A percentile compares a stretch with the other conserved stretches of the same genome.
These are phyloP conservation scores for Phoma sp. DNA, from an alignment of 2,329 filamentous ascomycete species.

Conservation along the genomic window DNA sequence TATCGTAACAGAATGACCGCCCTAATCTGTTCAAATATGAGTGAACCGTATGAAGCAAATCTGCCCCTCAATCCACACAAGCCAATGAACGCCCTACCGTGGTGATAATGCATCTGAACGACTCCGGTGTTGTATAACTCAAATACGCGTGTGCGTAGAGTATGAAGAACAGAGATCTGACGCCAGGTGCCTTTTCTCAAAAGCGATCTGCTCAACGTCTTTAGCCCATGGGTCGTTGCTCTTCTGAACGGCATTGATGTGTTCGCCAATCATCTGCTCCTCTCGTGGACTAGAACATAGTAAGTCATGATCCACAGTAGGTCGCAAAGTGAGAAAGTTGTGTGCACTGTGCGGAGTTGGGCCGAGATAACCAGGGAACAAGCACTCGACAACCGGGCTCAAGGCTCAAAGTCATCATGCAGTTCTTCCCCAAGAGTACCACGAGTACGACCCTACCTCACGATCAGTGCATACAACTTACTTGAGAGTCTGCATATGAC, in stretches of 20 bases:
- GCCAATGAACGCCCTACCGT: conserved; percentile 16
- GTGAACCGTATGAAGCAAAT: conserved; percentile 20
- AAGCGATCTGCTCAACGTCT: neutral
- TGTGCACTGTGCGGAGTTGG: neutral
- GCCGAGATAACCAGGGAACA: conserved; percentile 1
- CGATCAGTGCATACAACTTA: conserved; percentile 29
- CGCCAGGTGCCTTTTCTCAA: neutral
- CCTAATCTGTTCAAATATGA: conserved; percentile 22
- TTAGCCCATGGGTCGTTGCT: conserved; percentile 1
- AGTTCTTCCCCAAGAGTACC: conserved; percentile 1
- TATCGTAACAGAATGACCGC: conserved; percentile 7
- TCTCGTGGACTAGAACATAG: conserved; percentile 7
- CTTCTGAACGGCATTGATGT: neutral
- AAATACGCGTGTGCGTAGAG: neutral
- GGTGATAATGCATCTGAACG: neutral
- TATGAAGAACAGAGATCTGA: neutral
- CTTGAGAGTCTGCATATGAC: conserved; percentile 57
- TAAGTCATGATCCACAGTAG: conserved; percentile 11
- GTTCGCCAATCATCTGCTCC: neutral
- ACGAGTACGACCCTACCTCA: conserved; percentile 2
- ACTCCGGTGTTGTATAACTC: neutral
- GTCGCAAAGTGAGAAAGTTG: conserved; percentile 7
- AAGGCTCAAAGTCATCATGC: neutral
- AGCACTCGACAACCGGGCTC: neutral
- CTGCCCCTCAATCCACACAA: conserved; percentile 22